Evolutionary conservation across 116 monocot genomes (phyloP), one percentile per base, ranked within the genome.

Genomic region (Phalaenopsis hybrid): DNA sequence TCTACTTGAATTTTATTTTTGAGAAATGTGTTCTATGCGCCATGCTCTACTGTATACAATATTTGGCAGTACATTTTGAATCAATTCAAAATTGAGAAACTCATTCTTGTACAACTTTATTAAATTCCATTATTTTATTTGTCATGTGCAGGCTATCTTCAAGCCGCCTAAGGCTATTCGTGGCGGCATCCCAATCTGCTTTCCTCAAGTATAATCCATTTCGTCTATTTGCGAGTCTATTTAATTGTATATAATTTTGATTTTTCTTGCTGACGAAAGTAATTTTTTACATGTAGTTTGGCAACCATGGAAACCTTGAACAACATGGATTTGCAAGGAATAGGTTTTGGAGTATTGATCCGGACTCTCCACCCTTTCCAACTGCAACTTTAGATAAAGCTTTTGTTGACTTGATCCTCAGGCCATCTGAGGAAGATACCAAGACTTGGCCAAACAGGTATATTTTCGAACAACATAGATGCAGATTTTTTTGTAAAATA

Each of bases 321-420:
- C 81, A 83, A 58, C 96, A 97, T 89, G 92, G 97, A 0, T 93
- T 98, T 90, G 98, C 93, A 84, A 88, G 98, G 74, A 93, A 90
- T 72, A 90, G 69, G 83, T 55, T 88, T 28, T 98, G 98, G 97
- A 90, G 78, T 76, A 84, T 94, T 74, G 98, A 95, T 41, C 59
- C 74, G 55, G 83, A 92, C 61, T 90, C 94, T 13, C 92, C 90
- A 37, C 88, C 90, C 77, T 83, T 90, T 84, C 88, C 93, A 83
- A 63, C 88, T 75, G 84, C 45, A 46, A 88, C 74, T 63, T 82
- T 88, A n/a, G 84, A 82, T 79, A 90, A 81, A 84, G 86, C 95
- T 81, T 98, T 82, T 83, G 85, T 95, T 75, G 95, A 95, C 75
- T 85, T 98, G 34, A 92, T 97, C 79, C 84, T 98, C 25, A 93